Evolutionary conservation across 2,329 filamentous ascomycete genomes (phyloP), one percentile per base, ranked within the genome.

Genomic region (Colletotrichum navitas): DNA sequence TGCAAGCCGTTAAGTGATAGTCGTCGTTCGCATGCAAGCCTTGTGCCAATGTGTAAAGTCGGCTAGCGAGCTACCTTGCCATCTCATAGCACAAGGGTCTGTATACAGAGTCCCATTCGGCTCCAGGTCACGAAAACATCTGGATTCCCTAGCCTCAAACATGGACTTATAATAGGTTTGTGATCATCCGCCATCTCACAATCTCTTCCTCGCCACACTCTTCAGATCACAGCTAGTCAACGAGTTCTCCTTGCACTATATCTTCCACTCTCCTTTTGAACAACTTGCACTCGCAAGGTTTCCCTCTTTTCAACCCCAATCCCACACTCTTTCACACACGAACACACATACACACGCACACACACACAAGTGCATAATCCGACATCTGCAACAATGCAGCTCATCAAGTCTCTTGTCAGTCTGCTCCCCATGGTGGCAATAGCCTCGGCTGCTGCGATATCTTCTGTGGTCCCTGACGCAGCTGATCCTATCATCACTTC

Each of bases 341-440:
- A n/a, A n/a, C n/a, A n/a, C 39, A 47, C 51, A 10, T 2, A n/a
- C 41, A 41, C 6, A 41, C 36, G 3, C 39, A 16, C 34, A 2
- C 1, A 34, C 8, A 34, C 8, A 34, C 34, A 7, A 29, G 55
- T 65, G 62, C 8, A 45, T 29, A 65, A 5, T 18, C 26, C 26
- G 32, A 26, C 29, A 32, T 16, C 45, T 21, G 8, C 12, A 26
- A 52, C n/a, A 41, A 63, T 63, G 60, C 60, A 63, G n/a, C 34
- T 63, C 47, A 41, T 52, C 24, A 63, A 63, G 47, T 63, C 60
- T 52, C 34, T 63, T 16, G 32, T 39, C 60, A 41, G 45, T 45
- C 45, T 63, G 32, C 34, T 63, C 8, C 47, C 47, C 16, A 12
- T 63, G n/a, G 24, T 32, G 45, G 60, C 45, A 14, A n/a, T 63